These are phyloP conservation scores for Penicillium sp. DNA, from an alignment of 2,329 filamentous ascomycete genomes.

Conservation along the genomic window DNA sequence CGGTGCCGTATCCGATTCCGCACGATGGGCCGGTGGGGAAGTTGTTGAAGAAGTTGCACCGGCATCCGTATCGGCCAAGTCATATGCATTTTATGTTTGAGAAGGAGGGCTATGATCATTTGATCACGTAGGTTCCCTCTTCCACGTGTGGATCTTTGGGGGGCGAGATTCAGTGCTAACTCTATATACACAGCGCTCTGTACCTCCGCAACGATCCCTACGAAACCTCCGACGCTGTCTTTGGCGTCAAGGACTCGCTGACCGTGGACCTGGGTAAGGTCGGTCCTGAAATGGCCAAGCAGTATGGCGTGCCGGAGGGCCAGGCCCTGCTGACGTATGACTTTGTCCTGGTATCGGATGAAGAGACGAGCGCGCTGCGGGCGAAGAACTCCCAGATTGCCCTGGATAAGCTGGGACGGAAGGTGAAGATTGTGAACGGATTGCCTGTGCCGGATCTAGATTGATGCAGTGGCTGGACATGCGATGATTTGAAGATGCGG, in stretches of 20 bases:
- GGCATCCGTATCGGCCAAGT: slow-evolving; percentile 76
- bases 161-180: not conserved
- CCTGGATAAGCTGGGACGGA: slow-evolving; percentile 66
- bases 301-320: slow-evolving; percentile 67
- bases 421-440: slow-evolving; percentile 66
- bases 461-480: slow-evolving; percentile 4
- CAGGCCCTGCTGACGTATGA: slow-evolving; percentile 69
- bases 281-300: slow-evolving; percentile 56
- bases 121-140: slow-evolving; percentile 69
- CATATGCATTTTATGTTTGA: slow-evolving; percentile 92
- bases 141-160: slow-evolving; percentile 30
- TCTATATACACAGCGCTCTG: slow-evolving; percentile 61
- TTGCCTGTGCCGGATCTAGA: slow-evolving; percentile 31
- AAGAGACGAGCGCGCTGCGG: slow-evolving; percentile 68
- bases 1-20: slow-evolving; percentile 83
- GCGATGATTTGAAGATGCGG: not conserved
- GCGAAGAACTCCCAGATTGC: slow-evolving; percentile 69
- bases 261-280: slow-evolving; percentile 66
- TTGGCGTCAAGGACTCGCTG: slow-evolving; percentile 81
- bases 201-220: slow-evolving; percentile 80
- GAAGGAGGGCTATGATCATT: slow-evolving; percentile 74
- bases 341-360: slow-evolving; percentile 74
- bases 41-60: slow-evolving; percentile 65
- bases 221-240: slow-evolving; percentile 81
- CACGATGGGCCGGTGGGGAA: slow-evolving; percentile 81